Evolutionary conservation across 164 flowering plant species (phyloP).

Genomic region (Warburgia ugandensis): DNA sequence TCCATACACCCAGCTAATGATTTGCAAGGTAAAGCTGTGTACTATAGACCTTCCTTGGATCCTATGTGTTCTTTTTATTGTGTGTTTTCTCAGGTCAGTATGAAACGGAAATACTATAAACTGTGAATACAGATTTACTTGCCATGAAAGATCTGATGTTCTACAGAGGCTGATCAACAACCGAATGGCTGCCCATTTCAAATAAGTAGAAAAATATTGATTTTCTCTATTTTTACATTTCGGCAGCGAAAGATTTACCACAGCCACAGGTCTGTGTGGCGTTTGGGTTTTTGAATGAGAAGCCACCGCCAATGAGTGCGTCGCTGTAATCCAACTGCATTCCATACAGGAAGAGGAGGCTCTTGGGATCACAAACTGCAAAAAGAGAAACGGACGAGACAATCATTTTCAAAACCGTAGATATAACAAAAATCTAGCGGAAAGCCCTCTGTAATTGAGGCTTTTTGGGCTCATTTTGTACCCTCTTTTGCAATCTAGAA

Average conservation of each 20-base stretch:
- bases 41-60: no score
- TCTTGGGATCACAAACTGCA: slow-evolving; percentile 98
- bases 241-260: slow-evolving; percentile 88
- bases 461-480: no score
- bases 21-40: no score
- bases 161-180: slow-evolving; percentile 6
- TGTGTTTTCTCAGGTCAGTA: no score
- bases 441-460: no score
- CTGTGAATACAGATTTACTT: no score
- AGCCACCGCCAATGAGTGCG: slow-evolving; percentile 97
- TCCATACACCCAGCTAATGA: no score
- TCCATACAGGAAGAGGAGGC: slow-evolving; percentile 85
- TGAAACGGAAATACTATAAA: no score
- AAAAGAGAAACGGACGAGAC: neutral
- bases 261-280: slow-evolving; percentile 98
- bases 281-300: slow-evolving; percentile 91
- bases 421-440: no score
- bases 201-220: neutral
- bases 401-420: no score
- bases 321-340: slow-evolving; percentile 98
- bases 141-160: neutral
- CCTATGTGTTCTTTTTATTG: no score
- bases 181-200: neutral
- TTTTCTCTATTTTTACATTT: slow-evolving; percentile 40
- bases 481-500: no score